phyloP scores from a whole-genome alignment of 1,284 basidiomycete genomes.

The Cystobasidiaceae sp. region DNA sequence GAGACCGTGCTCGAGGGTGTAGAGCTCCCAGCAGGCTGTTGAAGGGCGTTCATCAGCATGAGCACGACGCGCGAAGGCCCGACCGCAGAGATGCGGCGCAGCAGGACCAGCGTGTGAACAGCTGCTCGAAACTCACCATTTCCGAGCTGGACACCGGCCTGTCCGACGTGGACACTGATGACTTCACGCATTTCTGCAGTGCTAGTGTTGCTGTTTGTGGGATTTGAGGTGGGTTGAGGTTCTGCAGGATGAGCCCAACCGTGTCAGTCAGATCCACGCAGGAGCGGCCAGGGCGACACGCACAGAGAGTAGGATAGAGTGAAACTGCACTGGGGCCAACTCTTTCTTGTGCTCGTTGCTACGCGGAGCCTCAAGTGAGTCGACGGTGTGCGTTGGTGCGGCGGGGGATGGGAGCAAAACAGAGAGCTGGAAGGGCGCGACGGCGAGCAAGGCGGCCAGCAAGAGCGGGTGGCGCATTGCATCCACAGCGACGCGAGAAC shows the following conservation, averaged over 20 bases:
- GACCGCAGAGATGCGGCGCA: too few relatives aligned
- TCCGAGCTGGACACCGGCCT: slow-evolving; percentile 61
- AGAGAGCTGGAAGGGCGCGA: too few relatives aligned
- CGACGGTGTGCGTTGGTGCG: slow-evolving; percentile 1
- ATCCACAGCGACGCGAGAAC: neutral
- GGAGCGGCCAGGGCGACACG: neutral
- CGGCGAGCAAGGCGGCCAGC: neutral
- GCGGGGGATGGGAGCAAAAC: slow-evolving; percentile 3
- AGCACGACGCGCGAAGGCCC: neutral
- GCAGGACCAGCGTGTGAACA: too few relatives aligned
- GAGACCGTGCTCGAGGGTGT: slow-evolving; percentile 96
- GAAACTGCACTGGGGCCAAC: slow-evolving; percentile 1
- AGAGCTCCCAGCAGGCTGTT: slow-evolving; percentile 70
- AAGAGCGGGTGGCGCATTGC: neutral
- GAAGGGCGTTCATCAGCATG: neutral
- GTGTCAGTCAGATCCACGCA: neutral
- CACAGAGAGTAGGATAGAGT: neutral
- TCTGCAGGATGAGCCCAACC: neutral
- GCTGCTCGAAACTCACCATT: slow-evolving; percentile 84
- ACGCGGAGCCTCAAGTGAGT: slow-evolving; percentile 28
- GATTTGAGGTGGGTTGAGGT: neutral
- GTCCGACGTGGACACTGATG: slow-evolving; percentile 27
- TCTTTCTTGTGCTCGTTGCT: slow-evolving; percentile 24
- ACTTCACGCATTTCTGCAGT: slow-evolving; percentile 14
- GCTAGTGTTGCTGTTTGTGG: too few relatives aligned